These are phyloP conservation scores for Plasmopara muralis DNA, from an alignment of 352 stramenopile genomes.

Conservation along the genomic window DNA sequence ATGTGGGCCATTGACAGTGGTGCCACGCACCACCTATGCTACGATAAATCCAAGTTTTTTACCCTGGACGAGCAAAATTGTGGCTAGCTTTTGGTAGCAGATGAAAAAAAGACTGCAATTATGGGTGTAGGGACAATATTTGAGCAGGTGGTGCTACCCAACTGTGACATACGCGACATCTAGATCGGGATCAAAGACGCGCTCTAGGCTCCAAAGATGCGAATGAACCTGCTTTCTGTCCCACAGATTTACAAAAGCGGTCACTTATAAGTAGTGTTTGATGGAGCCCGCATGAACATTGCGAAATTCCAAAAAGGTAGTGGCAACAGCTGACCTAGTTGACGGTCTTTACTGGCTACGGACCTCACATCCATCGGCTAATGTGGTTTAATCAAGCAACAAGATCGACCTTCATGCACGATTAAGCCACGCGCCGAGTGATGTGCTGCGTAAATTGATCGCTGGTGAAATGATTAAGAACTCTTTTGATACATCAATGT, in stretches of 20 bases:
- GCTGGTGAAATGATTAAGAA: background rate
- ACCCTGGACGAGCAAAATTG: background rate
- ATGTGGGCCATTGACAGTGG: background rate
- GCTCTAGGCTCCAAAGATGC: background rate
- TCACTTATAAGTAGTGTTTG: background rate
- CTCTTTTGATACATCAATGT: background rate
- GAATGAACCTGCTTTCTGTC: background rate
- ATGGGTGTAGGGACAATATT: constrained; percentile 1
- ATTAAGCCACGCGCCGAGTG: background rate
- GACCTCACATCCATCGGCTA: background rate
- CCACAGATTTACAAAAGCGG: background rate
- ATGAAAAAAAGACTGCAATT: background rate
- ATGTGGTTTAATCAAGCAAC: background rate
- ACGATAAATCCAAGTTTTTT: background rate
- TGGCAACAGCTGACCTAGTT: constrained; percentile 1
- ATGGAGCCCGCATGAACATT: background rate
- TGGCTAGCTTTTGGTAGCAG: background rate
- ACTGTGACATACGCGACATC: background rate
- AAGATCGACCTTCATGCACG: background rate
- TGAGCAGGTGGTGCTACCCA: background rate
- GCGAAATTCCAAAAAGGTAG: background rate
- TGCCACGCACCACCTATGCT: background rate
- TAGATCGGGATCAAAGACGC: constrained; percentile 1
- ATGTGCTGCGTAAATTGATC: background rate
- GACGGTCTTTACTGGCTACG: constrained; percentile 3